Percentiles rank a stretch among this genome's conserved stretches.
These are phyloP conservation scores for Pisolithus thermaeus DNA, from an alignment of 1,284 basidiomycete genomes.

Conservation along the genomic window DNA sequence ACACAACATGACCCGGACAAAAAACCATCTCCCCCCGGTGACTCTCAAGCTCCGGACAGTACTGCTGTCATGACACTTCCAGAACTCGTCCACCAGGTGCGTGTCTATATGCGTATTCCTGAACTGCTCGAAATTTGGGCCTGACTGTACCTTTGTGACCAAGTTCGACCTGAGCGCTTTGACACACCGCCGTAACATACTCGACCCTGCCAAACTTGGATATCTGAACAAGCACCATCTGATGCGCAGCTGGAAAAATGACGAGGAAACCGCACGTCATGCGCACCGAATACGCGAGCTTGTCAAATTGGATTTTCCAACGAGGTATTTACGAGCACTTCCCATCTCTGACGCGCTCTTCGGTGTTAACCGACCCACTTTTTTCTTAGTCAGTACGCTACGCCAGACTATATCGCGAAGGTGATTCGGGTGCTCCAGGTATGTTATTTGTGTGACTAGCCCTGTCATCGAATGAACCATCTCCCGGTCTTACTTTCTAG, in stretches of 20 bases:
- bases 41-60: slow-evolving; percentile 51
- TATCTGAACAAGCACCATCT: slow-evolving; percentile 79
- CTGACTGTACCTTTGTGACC: not conserved
- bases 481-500: slow-evolving; percentile 30
- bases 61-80: slow-evolving; percentile 59
- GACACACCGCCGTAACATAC: slow-evolving; percentile 69
- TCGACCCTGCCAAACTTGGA: slow-evolving; percentile 68
- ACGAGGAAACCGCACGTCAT: slow-evolving; percentile 39
- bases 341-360: not conserved
- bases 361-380: not conserved
- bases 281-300: slow-evolving; percentile 43
- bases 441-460: not conserved
- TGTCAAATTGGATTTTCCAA: slow-evolving; percentile 39
- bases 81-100: slow-evolving; percentile 60
- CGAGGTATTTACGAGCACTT: slow-evolving; percentile 24
- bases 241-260: slow-evolving; percentile 39
- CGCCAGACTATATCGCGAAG: slow-evolving; percentile 49
- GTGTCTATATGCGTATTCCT: slow-evolving; percentile 6
- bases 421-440: slow-evolving; percentile 57
- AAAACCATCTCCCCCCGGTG: slow-evolving; percentile 12
- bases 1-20: slow-evolving; percentile 36
- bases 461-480: not conserved
- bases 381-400: slow-evolving; percentile 40
- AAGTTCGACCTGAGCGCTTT: slow-evolving; percentile 68
- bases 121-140: not conserved